Evolutionary conservation across 805 yeast genomes (phyloP).

Genomic region (Candida sphagnicola): DNA sequence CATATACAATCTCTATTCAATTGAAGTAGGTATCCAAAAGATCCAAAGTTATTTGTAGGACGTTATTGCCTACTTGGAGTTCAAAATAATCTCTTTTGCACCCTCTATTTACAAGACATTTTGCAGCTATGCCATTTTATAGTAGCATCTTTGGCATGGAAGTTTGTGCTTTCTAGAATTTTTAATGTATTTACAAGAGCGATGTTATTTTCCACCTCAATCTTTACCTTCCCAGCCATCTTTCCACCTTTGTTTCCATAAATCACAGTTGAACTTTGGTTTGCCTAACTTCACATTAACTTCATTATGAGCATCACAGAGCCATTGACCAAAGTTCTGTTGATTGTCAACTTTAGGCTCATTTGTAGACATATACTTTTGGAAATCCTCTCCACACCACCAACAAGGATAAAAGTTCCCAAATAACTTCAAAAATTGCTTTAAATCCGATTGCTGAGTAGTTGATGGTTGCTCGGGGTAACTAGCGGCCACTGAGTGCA

Average conservation of each 20-base stretch:
- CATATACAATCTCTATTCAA: too few relatives aligned
- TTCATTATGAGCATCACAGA: slow-evolving; percentile 91
- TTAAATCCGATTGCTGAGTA: slow-evolving; percentile 67
- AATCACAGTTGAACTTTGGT: slow-evolving; percentile 76
- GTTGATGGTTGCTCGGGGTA: slow-evolving; percentile 70
- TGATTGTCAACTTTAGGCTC: slow-evolving; percentile 61
- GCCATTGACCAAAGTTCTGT: slow-evolving; percentile 84
- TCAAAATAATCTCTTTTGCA: too few relatives aligned
- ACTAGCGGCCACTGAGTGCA: slow-evolving; percentile 86
- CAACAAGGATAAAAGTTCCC: slow-evolving; percentile 88
- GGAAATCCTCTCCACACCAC: slow-evolving; percentile 87
- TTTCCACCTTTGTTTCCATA: slow-evolving; percentile 93
- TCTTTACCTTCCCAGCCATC: slow-evolving; percentile 73
- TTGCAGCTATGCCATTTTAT: too few relatives aligned
- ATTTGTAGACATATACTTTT: slow-evolving; percentile 48
- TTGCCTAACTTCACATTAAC: slow-evolving; percentile 89
- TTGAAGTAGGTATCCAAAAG: too few relatives aligned
- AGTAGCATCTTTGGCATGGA: too few relatives aligned
- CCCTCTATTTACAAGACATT: background rate
- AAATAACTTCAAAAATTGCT: slow-evolving; percentile 63
- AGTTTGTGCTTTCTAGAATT: too few relatives aligned
- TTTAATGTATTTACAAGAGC: too few relatives aligned
- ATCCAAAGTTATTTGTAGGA: too few relatives aligned
- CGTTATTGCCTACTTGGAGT: too few relatives aligned
- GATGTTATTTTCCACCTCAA: too few relatives aligned